Evolutionary conservation across 768 basidiomycete species (phyloP), one percentile per base, ranked within the genome.

Genomic region (Dictyophora rubrovolvata): DNA sequence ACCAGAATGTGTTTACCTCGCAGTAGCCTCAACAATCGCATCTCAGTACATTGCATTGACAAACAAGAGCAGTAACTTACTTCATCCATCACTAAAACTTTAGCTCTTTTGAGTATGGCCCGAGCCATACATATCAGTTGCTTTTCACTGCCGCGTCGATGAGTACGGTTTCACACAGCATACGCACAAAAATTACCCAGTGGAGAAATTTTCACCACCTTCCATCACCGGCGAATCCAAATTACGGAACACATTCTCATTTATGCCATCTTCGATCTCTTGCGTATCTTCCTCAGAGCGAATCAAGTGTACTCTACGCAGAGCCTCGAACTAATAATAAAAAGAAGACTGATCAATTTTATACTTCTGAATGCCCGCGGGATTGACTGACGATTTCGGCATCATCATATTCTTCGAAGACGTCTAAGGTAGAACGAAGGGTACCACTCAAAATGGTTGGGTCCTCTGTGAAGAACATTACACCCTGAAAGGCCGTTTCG

Each of bases 71-170:
- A 48, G 10, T 48, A 21, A 68, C 77, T 28, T 63, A 83, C 86
- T 71, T 92, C 90, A 65, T 91, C 90, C 90, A 92, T 91, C 61
- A 92, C 79, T 23, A 92, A 70, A 14, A 93, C 75, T 64, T 80
- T 89, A 46, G 87, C 84, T 8, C 86, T 77, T 68, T 87, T 87
- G 22, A 93, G 69, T 61, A 93, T 89, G 1, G 90, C 89, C 56
- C 89, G 78, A 5, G 90, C 90, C 89, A 93, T 90, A 67, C 89
- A 90, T 8, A 92, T 74, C n/a, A 92, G 70, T 69, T 92, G 89
- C 65, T 89, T 90, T 72, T 91, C 86, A 34, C 85, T 84, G 48
- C 11, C 53, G 14, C 14, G 33, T 36, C 42, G 33, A 52, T 62
- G n/a, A 14, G 17, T 65, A 67, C 56, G 64, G 66, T 46, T n/a